phyloP scores from a whole-genome alignment of 352 stramenopile species.

The Pythium aquatile region DNA sequence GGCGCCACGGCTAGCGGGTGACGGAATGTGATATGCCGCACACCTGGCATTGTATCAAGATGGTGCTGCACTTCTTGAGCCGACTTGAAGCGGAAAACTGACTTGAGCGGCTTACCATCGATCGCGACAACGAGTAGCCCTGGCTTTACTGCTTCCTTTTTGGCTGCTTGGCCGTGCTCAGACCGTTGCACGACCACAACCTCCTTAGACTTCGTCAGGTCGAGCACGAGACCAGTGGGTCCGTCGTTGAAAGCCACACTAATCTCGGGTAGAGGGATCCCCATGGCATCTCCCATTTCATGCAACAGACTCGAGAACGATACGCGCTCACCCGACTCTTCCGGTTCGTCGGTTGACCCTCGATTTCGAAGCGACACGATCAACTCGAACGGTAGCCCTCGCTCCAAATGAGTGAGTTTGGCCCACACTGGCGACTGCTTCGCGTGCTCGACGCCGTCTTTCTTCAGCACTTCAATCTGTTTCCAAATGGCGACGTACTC shows the following conservation, averaged over 20 bases:
- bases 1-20: constrained; percentile 57
- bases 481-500: constrained; percentile 79
- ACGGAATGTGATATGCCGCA: constrained; percentile 76
- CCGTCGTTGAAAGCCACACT: constrained; percentile 67
- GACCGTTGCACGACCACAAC: constrained; percentile 22
- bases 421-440: constrained; percentile 66
- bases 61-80: constrained; percentile 49
- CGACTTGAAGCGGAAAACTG: constrained; percentile 50
- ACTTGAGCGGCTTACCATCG: constrained; percentile 54
- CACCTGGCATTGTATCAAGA: constrained; percentile 49
- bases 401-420: constrained; percentile 55
- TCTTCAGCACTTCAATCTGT: constrained; percentile 60
- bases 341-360: constrained; percentile 49
- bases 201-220: constrained; percentile 40
- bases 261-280: constrained; percentile 81
- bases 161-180: constrained; percentile 44
- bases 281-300: constrained; percentile 68
- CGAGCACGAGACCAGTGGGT: constrained; percentile 60
- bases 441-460: constrained; percentile 52
- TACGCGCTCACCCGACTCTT: constrained; percentile 32
- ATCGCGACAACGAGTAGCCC: constrained; percentile 75
- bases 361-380: constrained; percentile 78
- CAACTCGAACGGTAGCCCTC: constrained; percentile 70
- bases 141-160: constrained; percentile 67
- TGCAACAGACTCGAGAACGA: constrained; percentile 56